Evolutionary conservation across 176 grass and related monocot species (phyloP).

Genomic region (Aegilops longissima): DNA sequence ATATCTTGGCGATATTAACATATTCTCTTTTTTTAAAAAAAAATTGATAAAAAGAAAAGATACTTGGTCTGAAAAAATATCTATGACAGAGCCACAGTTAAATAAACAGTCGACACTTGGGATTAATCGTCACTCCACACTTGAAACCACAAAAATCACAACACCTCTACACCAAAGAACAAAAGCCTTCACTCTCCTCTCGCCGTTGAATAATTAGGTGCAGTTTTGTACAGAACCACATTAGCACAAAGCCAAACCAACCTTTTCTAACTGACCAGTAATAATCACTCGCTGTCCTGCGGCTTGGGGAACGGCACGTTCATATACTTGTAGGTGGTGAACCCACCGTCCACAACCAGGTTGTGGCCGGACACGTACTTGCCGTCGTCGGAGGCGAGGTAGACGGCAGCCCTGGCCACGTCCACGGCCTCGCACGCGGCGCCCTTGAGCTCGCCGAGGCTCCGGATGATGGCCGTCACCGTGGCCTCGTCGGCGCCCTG

Average conservation of each 20-base stretch:
- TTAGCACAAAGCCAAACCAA: background rate
- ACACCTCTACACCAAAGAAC: background rate
- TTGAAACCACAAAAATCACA: background rate
- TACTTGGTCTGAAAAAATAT: too few relatives aligned
- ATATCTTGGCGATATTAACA: too few relatives aligned
- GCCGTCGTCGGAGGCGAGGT: slow-evolving; percentile 73
- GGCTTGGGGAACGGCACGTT: slow-evolving; percentile 53
- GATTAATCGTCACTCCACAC: too few relatives aligned
- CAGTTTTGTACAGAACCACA: slow-evolving; percentile 26
- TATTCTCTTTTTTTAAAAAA: too few relatives aligned
- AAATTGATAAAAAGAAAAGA: too few relatives aligned
- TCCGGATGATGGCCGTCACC: slow-evolving; percentile 40
- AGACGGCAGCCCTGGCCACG: slow-evolving; percentile 73
- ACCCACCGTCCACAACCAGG: slow-evolving; percentile 82
- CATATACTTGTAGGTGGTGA: slow-evolving; percentile 77
- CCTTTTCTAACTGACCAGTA: background rate
- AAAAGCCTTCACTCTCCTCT: background rate
- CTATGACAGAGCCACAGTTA: too few relatives aligned
- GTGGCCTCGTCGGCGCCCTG: slow-evolving; percentile 13
- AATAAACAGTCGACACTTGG: too few relatives aligned
- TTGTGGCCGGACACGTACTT: slow-evolving; percentile 88
- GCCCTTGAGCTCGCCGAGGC: slow-evolving; percentile 54
- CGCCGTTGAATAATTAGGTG: background rate
- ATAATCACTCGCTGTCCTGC: slow-evolving; percentile 11
- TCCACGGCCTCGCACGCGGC: slow-evolving; percentile 61